A percentile compares a stretch with the other conserved stretches of the same genome.
These are phyloP conservation scores for Trypanosoma avium DNA, from an alignment of 208 protist species.

Conservation along the genomic window DNA sequence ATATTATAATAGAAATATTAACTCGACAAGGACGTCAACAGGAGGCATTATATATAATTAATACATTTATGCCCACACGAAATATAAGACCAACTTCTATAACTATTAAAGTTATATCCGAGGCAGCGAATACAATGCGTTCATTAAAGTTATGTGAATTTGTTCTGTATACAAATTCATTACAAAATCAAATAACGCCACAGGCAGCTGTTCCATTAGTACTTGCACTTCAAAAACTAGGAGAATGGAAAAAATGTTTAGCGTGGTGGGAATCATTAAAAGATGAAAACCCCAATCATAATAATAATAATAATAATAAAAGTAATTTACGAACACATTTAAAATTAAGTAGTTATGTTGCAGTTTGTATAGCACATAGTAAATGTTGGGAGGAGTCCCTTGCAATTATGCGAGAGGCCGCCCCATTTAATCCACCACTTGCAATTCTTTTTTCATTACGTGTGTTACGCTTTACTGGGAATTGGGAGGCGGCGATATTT, in stretches of 20 bases:
- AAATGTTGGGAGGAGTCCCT: conserved; percentile 27
- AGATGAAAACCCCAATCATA: background rate
- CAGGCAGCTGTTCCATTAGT: conserved; percentile 22
- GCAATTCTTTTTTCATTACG: conserved; percentile 51
- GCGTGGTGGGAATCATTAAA: conserved; percentile 30
- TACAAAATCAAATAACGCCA: conserved; percentile 10
- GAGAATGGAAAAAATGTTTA: conserved; percentile 16
- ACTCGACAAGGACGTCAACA: conserved; percentile 19
- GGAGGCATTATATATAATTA: conserved; percentile 17
- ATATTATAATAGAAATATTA: conserved; percentile 23
- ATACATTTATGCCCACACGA: conserved; percentile 11
- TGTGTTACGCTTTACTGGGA: conserved; percentile 30
- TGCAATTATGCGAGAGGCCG: conserved; percentile 27
- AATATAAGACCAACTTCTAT: conserved; percentile 12
- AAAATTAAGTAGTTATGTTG: conserved; percentile 65
- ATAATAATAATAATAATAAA: background rate
- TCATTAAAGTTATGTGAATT: conserved; percentile 14
- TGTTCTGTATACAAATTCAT: conserved; percentile 5
- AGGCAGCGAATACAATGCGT: conserved; percentile 32
- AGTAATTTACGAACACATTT: conserved; percentile 34
- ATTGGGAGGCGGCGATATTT: conserved; percentile 24
- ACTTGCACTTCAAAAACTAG: conserved; percentile 18
- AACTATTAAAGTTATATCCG: conserved; percentile 20
- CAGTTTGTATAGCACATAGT: conserved; percentile 37
- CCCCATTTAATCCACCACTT: conserved; percentile 25